Evolutionary conservation across 805 yeast genomes (phyloP).

Genomic region (Millerozyma acaciae): DNA sequence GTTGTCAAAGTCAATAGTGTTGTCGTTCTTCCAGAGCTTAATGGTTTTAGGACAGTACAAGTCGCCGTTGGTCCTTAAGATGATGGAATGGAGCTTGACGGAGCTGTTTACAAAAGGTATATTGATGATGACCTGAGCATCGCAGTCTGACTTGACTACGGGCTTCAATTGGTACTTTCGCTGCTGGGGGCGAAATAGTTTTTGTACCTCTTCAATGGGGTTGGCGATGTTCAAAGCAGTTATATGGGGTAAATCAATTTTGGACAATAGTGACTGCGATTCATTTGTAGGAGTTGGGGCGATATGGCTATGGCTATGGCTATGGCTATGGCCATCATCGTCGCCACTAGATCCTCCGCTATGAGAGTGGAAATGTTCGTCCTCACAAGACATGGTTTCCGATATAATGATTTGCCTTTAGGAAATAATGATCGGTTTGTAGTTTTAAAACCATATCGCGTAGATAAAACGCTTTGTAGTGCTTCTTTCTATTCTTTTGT

Average conservation of each 20-base stretch:
- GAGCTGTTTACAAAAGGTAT: slow-evolving; percentile 73
- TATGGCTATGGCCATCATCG: slow-evolving; percentile 23
- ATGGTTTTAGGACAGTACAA: slow-evolving; percentile 66
- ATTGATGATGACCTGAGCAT: slow-evolving; percentile 70
- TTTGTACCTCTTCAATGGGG: slow-evolving; percentile 43
- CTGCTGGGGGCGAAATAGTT: slow-evolving; percentile 52
- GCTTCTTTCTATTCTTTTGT: too few species aligned
- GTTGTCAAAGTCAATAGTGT: slow-evolving; percentile 68
- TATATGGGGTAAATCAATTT: slow-evolving; percentile 58
- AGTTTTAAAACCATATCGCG: too few species aligned
- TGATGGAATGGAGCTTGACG: slow-evolving; percentile 70
- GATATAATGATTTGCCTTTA: too few species aligned
- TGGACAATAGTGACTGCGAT: slow-evolving; percentile 61
- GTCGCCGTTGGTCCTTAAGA: slow-evolving; percentile 61
- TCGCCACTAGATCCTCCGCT: neutral
- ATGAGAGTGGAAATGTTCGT: slow-evolving; percentile 22
- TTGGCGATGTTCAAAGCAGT: slow-evolving; percentile 61
- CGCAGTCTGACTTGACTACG: slow-evolving; percentile 66
- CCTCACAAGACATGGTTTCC: slow-evolving; percentile 27
- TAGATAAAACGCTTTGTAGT: too few species aligned
- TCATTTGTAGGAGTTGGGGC: slow-evolving; percentile 70
- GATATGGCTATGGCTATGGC: slow-evolving; percentile 37
- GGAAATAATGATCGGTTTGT: too few species aligned
- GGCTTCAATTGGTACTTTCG: slow-evolving; percentile 47
- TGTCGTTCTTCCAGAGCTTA: slow-evolving; percentile 68